Base-by-base conservation (phyloP, 2,329 filamentous ascomycete genomes). In the Diaporthe sp. region DNA sequence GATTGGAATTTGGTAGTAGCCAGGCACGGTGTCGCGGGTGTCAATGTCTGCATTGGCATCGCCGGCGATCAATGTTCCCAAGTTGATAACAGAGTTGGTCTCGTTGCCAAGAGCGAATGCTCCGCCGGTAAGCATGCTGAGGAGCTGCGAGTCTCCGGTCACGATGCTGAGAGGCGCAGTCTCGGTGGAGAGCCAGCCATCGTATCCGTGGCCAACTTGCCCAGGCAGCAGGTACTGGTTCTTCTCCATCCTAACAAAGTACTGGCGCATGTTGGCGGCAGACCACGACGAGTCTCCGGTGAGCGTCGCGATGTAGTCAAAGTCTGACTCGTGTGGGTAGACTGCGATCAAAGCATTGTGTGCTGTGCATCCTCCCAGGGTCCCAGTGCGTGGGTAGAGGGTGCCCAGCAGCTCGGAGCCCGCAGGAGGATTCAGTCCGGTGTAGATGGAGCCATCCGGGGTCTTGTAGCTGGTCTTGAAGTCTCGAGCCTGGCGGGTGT, bases 1-100 rank as follows among this genome's bases (percentile, higher is more conserved):
- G 22, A 66, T 35, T 4, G 63, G 63, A n/a, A 66, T 66, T 7
- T 90, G 8, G 89, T 89, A 81, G 83, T 95, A 7, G 86, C 91
- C 7, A 91, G 58, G 58, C n/a, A 93, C 77, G 91, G 93, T 5
- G 83, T 97, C 6, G 82, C 89, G 6, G 81, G 96, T 12, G 94
- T 94, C 12, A 90, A 89, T 1, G 78, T 95, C 70, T 56, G 72
- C 65, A 27, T 75, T 75, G 25, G 74, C 53, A 44, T 75, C 72
- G 32, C 69, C 66, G 5, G 71, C 65, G n/a, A 75, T 59, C 32
- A 71, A 35, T 0, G 72, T 37, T 9, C 22, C 53, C 19, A 73
- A 25, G 58, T 68, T 68, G 63, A 68, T 59, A 9, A 73, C 71
- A 9, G 27, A 53, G 50, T 56, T 51, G 27, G 55, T 55, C 4